phyloP scores from a whole-genome alignment of 2,329 filamentous ascomycete genomes.

The Cercospora beticola region DNA sequence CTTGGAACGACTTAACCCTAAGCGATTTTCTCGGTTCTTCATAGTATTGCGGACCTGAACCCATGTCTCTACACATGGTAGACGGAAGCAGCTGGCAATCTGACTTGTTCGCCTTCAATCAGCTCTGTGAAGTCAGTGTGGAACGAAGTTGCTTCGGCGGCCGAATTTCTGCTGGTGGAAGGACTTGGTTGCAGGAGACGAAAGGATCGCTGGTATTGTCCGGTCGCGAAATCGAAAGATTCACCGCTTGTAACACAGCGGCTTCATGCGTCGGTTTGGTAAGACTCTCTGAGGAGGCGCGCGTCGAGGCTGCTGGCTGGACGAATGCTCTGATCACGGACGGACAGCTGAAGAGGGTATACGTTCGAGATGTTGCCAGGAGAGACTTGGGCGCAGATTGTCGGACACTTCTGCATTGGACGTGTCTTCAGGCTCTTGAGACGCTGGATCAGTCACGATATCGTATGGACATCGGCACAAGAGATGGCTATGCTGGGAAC shows the following conservation, averaged over 20 bases:
- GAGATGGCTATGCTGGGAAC: conserved; percentile 40
- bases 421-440: conserved; percentile 53
- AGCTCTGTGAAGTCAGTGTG: conserved; percentile 13
- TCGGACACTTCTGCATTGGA: conserved; percentile 50
- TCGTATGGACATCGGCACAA: conserved; percentile 18
- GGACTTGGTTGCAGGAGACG: conserved; percentile 23
- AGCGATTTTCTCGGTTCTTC: conserved; percentile 65
- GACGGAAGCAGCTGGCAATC: conserved; percentile 61
- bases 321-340: conserved; percentile 66
- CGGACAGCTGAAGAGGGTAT: conserved; percentile 54
- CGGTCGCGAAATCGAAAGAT: conserved; percentile 28
- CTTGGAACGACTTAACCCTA: conserved; percentile 91
- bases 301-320: conserved; percentile 72
- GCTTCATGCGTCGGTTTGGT: conserved; percentile 73
- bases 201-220: conserved; percentile 38
- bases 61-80: background rate
- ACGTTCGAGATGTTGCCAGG: conserved; percentile 35
- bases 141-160: conserved; percentile 11
- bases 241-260: conserved; percentile 41
- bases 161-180: conserved; percentile 13
- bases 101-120: conserved; percentile 58
- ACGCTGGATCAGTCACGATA: conserved; percentile 20
- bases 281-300: conserved; percentile 73
- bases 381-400: conserved; percentile 53
- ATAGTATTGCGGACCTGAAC: conserved; percentile 39